Base-by-base conservation (phyloP, 1,284 basidiomycete genomes). In the Sanghuangporus sanghuang region DNA sequence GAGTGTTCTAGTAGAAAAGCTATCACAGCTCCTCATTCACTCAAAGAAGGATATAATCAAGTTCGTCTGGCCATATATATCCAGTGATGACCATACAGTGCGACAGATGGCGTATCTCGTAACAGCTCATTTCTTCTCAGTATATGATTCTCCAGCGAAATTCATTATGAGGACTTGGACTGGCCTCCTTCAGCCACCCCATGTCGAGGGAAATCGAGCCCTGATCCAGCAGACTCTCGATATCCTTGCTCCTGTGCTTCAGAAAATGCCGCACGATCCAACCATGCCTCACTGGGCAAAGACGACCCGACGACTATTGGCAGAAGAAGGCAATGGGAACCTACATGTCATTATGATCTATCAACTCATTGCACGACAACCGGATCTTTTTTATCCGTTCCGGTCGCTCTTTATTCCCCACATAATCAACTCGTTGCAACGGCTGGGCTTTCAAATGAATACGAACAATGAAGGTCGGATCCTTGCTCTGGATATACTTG, bases 81-180 rank as follows among this genome's bases (percentile, higher is more conserved):
- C 83, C 35, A 86, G 83, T 61, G 93, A 96, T 53, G 96, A 98
- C 72, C 85, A 90, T 2, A 89, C 96, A 6, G 94, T 98, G 70
- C 97, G 96, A 76, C 95, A 98, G 73, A 93, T 93, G 27, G 93
- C 95, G 0, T 96, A 96, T 72, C 85, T 98, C 36, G 84, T 98
- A 18, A 91, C 94, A 39, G 94, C 96, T n/a, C 87, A 92, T 56
- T 98, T 99, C 81, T 95, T 98, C 72, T 89, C 90, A 42, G 88
- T 86, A 1, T 97, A 93, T 74, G 93, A 94, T 54, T 93, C 90
- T 4, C 96, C 97, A 0, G 83, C 87, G 68, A 98, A 98, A 76
- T 97, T 99, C 74, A 89, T 98, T 55, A 80, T 96, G 52, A 86
- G 93, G n/a, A 93, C 96, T 35, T 98, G 96, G 93, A 89, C 89